phyloP scores from a whole-genome alignment of 106 monocot genomes.

The Dioscorea alata region DNA sequence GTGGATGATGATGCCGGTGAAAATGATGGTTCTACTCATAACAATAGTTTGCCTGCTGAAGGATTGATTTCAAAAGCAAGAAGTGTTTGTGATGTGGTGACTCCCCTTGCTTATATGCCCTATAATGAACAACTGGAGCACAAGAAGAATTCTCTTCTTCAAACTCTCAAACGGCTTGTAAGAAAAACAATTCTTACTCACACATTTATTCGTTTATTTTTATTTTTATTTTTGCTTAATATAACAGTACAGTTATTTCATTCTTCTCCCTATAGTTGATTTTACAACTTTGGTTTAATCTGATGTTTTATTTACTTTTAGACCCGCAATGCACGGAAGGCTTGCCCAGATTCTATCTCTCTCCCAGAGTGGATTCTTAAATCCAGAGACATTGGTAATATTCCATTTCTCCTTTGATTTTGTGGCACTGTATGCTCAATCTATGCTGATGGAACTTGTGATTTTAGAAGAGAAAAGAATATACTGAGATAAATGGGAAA shows the following conservation, averaged over 20 bases:
- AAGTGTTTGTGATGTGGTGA: conserved; percentile 66
- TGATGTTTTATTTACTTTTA: conserved; percentile 19
- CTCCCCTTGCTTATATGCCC: conserved; percentile 76
- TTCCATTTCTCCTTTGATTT: not conserved
- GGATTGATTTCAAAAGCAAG: conserved; percentile 28
- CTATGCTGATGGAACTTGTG: too few relatives aligned
- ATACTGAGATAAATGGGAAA: too few relatives aligned
- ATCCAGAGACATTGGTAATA: conserved; percentile 73
- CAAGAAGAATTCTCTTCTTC: conserved; percentile 61
- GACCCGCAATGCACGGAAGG: conserved; percentile 90
- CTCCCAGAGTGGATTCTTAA: conserved; percentile 89
- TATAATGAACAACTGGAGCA: conserved; percentile 83
- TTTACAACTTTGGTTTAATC: not conserved
- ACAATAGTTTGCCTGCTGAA: conserved; percentile 12
- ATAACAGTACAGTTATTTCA: not conserved
- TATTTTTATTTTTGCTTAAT: not conserved
- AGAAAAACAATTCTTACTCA: conserved; percentile 8
- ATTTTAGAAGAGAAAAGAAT: too few relatives aligned
- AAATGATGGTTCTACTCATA: conserved; percentile 11
- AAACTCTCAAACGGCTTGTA: conserved; percentile 80
- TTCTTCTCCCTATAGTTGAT: not conserved
- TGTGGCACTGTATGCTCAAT: too few relatives aligned
- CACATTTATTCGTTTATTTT: not conserved
- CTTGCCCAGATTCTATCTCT: conserved; percentile 66
- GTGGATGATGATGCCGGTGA: conserved; percentile 10